Evolutionary conservation across 2,329 filamentous ascomycete species (phyloP).

Genomic region (Botryosphaeria dothidea): DNA sequence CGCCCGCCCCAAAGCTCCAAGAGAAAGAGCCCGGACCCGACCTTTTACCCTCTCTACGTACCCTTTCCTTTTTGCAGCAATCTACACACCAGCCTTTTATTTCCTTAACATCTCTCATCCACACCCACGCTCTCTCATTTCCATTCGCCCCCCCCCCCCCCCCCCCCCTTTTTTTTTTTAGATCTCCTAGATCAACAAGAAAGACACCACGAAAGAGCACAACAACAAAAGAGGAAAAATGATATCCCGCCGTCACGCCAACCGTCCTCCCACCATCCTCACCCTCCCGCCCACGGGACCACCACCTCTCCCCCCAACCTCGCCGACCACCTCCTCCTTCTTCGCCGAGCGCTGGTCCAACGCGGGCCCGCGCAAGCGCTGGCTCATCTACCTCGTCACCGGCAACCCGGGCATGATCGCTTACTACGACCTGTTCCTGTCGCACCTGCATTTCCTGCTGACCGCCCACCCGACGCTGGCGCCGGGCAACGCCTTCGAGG

Average conservation of each 20-base stretch:
- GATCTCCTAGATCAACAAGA: too few relatives aligned
- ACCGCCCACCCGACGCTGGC: constrained; percentile 32
- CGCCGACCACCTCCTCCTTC: neutral
- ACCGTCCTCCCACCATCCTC: neutral
- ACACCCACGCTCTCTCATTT: too few relatives aligned
- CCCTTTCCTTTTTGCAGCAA: neutral
- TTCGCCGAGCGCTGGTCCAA: neutral
- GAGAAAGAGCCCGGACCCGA: too few relatives aligned
- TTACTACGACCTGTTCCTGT: constrained; percentile 71
- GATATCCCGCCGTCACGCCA: neutral
- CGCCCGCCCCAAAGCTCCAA: too few relatives aligned
- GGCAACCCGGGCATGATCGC: constrained; percentile 76
- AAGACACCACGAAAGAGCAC: too few relatives aligned
- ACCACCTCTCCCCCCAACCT: neutral
- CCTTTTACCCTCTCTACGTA: too few relatives aligned
- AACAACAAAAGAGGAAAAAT: too few relatives aligned
- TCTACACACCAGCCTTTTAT: too few relatives aligned
- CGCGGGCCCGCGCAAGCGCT: constrained; percentile 23
- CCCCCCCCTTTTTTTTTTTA: too few relatives aligned
- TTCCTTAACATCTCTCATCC: too few relatives aligned
- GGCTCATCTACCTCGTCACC: constrained; percentile 70
- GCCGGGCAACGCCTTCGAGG: constrained; percentile 28
- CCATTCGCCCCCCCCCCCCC: too few relatives aligned
- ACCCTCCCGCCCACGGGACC: neutral
- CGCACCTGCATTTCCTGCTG: constrained; percentile 57